A percentile compares a stretch with the other conserved stretches of the same genome.
These are phyloP conservation scores for Zanthoxylum bungeanum DNA, from an alignment of 345 rosid genomes.

Conservation along the genomic window DNA sequence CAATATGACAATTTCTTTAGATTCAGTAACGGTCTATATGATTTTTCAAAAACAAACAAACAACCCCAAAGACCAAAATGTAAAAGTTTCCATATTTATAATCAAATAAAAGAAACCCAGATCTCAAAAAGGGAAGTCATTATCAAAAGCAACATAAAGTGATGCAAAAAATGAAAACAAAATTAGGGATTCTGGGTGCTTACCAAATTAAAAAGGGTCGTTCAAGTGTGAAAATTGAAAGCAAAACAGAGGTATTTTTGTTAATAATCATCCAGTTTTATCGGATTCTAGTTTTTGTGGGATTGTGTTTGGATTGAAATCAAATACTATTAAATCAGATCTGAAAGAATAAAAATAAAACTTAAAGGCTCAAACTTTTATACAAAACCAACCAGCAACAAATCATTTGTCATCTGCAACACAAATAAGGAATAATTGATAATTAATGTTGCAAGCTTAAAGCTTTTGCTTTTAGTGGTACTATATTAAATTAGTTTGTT, in stretches of 20 bases:
- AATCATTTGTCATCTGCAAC: no score
- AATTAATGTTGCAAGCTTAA: neutral
- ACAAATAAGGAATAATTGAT: neutral
- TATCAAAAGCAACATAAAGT: neutral
- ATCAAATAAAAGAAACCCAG: constrained; percentile 12
- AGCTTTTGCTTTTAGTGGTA: neutral
- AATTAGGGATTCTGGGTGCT: constrained; percentile 37
- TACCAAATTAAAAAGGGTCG: constrained; percentile 27
- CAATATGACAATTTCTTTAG: constrained; percentile 4
- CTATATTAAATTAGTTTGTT: neutral
- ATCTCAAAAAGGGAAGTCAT: constrained; percentile 29
- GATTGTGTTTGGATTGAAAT: no score
- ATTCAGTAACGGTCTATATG: neutral
- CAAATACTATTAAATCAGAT: no score
- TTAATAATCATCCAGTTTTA: no score
- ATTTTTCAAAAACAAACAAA: neutral
- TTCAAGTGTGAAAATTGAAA: constrained; percentile 19
- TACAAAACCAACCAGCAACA: no score
- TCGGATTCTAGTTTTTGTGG: no score
- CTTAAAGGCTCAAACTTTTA: no score
- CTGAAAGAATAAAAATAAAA: no score
- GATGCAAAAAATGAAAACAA: constrained; percentile 7
- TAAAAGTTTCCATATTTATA: constrained; percentile 15
- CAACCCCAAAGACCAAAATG: neutral
- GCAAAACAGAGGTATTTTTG: constrained; percentile 11